Evolutionary conservation across 768 basidiomycete species (phyloP), one percentile per base, ranked within the genome.

Genomic region (Cystofilobasidium bisporidii): DNA sequence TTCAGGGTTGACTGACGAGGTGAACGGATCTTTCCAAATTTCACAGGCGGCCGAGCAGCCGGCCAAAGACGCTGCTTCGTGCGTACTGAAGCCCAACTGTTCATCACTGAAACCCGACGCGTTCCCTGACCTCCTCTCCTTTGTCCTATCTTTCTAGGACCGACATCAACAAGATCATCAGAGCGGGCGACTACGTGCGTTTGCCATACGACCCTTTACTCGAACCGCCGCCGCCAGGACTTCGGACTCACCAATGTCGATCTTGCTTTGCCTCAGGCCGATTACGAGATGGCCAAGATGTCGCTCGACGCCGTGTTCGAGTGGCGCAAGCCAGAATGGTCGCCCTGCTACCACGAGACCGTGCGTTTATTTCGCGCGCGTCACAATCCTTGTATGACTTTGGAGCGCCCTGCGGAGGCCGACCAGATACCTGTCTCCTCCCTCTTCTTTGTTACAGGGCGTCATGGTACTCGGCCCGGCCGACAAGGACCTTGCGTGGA

Each of bases 291-390:
- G 72, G 75, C 88, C 18, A 76, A 79, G 45, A 79, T 96, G 3
- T 87, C 87, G 4, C 82, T 84, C 53, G 86, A 91, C 58, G 89
- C 91, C 12, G 87, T 96, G 62, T 72, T 76, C 5, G 77, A 81
- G 14, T 94, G 91, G 91, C 87, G 83, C 72, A 73, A 80, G 58
- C 78, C 82, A n/a, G 77, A 78, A 33, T 78, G 76, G 76, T 72
- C 76, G 58, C 72, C 84, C 64, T 81, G 82, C 58, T 96, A 92
- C 77, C 88, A 89, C 72, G 88, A 91, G 90, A 91, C 74, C 69
- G 85, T 56, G 40, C 20, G 55, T 55, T 55, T 69, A 43, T 22
- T 48, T 57, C 59, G 15, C 43, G n/a, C 41, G 43, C 33, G 5
- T n/a, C n/a, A n/a, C n/a, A n/a, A n/a, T n/a, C n/a, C n/a, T n/a